Percentiles rank a stretch among this genome's conserved stretches.
phyloP scores from a whole-genome alignment of 768 basidiomycete genomes.

The Rhizopogon sp. region DNA sequence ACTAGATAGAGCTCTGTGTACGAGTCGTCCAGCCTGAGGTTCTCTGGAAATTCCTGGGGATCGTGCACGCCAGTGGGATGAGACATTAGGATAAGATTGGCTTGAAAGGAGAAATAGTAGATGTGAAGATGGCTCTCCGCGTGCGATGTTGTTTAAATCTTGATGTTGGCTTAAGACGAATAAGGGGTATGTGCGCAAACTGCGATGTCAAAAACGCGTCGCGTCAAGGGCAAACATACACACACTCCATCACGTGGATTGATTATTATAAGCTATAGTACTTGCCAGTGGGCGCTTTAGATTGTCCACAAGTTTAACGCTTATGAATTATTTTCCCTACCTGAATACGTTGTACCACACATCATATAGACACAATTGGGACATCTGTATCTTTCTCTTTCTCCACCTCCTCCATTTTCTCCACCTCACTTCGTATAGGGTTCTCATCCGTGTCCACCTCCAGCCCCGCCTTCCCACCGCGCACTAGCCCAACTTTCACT shows the following conservation, averaged over 20 bases:
- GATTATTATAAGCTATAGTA: neutral
- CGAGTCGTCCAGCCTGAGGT: constrained; percentile 9
- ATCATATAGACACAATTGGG: constrained; percentile 18
- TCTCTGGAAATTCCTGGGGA: neutral
- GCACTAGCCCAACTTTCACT: constrained; percentile 25
- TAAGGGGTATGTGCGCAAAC: constrained; percentile 5
- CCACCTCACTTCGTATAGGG: neutral
- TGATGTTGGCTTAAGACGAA: neutral
- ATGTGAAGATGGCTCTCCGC: neutral
- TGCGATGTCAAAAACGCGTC: constrained; percentile 4
- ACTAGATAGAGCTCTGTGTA: neutral
- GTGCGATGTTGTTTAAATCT: neutral
- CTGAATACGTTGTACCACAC: too few species aligned
- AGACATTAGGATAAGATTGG: neutral
- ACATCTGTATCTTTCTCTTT: constrained; percentile 1
- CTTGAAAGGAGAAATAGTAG: neutral
- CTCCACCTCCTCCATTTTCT: neutral
- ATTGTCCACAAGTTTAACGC: too few species aligned
- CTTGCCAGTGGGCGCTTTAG: too few species aligned
- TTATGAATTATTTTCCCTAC: too few species aligned
- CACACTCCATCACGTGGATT: constrained; percentile 23
- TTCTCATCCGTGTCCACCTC: constrained; percentile 3
- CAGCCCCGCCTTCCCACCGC: constrained; percentile 5
- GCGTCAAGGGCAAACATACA: constrained; percentile 10
- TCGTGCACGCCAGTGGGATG: neutral